These are phyloP conservation scores for Cyanidiococcus yangmingshanensis DNA, from an alignment of 23 red algal genomes.

Conservation along the genomic window DNA sequence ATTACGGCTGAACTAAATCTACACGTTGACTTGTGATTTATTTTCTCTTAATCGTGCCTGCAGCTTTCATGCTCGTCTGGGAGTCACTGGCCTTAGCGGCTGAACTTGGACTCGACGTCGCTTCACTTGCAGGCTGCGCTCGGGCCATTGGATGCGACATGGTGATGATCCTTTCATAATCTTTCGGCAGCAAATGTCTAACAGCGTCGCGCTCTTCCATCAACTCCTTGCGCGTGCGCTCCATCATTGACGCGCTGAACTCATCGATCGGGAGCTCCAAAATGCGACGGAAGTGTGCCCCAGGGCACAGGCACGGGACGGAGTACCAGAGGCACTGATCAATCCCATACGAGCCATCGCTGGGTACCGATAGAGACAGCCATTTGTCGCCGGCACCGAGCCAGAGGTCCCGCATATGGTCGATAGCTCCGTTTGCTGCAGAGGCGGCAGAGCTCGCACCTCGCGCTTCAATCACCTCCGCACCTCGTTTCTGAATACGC, in stretches of 20 bases:
- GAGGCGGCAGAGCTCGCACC: constrained; percentile 86
- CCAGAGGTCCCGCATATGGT: constrained; percentile 69
- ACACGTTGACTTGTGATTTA: not conserved
- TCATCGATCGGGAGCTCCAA: constrained; percentile 76
- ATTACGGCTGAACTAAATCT: not conserved
- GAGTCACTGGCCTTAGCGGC: not conserved
- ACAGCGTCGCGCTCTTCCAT: constrained; percentile 89
- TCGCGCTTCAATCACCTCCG: constrained; percentile 75
- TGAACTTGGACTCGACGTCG: not conserved
- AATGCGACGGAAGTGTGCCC: constrained; percentile 63
- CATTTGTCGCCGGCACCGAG: constrained; percentile 68
- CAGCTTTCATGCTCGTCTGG: not conserved
- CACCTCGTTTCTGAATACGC: constrained; percentile 86
- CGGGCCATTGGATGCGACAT: not conserved
- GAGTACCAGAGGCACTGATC: constrained; percentile 80
- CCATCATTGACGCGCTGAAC: constrained; percentile 87
- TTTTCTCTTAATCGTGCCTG: not conserved
- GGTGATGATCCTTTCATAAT: constrained; percentile 1
- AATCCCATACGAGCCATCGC: constrained; percentile 74
- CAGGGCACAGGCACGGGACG: constrained; percentile 65
- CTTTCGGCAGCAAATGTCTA: constrained; percentile 65
- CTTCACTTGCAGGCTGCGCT: not conserved
- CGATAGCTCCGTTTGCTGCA: constrained; percentile 68
- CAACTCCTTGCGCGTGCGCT: constrained; percentile 67
- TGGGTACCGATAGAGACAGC: constrained; percentile 61